Evolutionary conservation across 805 yeast genomes (phyloP), one percentile per base, ranked within the genome.

Genomic region (Huiozyma naganishii): DNA sequence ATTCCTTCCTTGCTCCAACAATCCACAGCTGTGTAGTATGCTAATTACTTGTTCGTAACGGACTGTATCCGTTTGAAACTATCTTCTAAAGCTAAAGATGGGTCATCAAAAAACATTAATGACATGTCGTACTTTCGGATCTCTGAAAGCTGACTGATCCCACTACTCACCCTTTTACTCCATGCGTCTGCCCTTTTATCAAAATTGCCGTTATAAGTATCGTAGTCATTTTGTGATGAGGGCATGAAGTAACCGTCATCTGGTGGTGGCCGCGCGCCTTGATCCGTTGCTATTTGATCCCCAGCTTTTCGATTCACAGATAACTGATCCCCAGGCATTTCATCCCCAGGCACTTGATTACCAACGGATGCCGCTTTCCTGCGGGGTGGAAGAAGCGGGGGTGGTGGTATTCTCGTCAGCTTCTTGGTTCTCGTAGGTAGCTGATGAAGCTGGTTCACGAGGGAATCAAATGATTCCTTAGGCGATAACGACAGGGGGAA

Each of bases 111-210:
- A 38, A 63, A 61, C 54, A 54, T 49, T 7, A 63, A 30, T 4
- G 54, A 45, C 8, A 59, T 45, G 11, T 53, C 45, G 13, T 44
- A 30, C 43, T 50, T 48, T 5, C 49, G 47, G 13, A 54, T 45
- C 7, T 45, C 47, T 3, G 49, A 51, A 35, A 63, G 43, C 41
- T 54, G 52, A 11, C 42, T 36, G 2, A 62, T 57, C 8, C 77
- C 72, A 5, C 61, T 57, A n/a, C 61, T 48, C 1, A 77, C 66
- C 37, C 86, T 67, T 30, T 64, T 63, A 43, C 69, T 71, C 89
- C 89, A 81, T 13, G 65, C 51, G 17, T 75, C 79, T 27, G 70
- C 70, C 38, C 67, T 71, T 45, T 70, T 75, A 49, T 78, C 84
- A 11, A 65, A 56, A 17, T 45, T 36, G 48, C 56, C 2, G 40